Evolutionary conservation across 768 basidiomycete species (phyloP).

Genomic region (Leccinum rimulosum): DNA sequence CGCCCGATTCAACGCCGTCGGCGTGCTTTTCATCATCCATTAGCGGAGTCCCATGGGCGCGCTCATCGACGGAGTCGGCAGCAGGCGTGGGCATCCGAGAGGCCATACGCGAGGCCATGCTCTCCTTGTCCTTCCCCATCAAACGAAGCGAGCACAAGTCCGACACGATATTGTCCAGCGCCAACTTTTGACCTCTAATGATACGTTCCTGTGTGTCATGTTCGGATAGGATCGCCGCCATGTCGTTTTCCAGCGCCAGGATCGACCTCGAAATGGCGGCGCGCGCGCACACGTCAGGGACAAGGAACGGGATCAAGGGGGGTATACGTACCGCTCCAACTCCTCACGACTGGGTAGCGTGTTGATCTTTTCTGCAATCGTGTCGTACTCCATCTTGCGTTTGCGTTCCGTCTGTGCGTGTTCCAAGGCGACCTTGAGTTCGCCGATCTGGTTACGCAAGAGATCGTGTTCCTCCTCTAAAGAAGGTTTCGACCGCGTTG

Average conservation of each 20-base stretch:
- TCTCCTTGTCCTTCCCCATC: slow-evolving; percentile 66
- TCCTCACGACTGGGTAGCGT: slow-evolving; percentile 74
- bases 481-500: not conserved
- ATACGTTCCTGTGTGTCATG: slow-evolving; percentile 70
- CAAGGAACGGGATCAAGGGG: not conserved
- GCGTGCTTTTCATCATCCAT: slow-evolving; percentile 36
- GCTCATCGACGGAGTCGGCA: slow-evolving; percentile 35
- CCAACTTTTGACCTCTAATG: slow-evolving; percentile 64
- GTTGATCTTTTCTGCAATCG: slow-evolving; percentile 80
- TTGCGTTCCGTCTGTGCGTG: slow-evolving; percentile 73
- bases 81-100: slow-evolving; percentile 49
- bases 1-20: slow-evolving; percentile 44
- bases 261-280: slow-evolving; percentile 52
- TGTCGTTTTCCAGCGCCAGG: slow-evolving; percentile 69
- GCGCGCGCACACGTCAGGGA: not conserved
- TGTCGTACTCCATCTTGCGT: slow-evolving; percentile 85
- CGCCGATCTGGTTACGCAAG: slow-evolving; percentile 68
- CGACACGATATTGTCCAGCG: slow-evolving; percentile 61
- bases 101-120: slow-evolving; percentile 37
- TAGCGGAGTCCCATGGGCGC: slow-evolving; percentile 18
- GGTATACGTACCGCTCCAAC: slow-evolving; percentile 62
- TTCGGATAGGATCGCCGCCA: slow-evolving; percentile 68
- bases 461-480: slow-evolving; percentile 71
- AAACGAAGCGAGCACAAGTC: slow-evolving; percentile 62
- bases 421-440: slow-evolving; percentile 72